Conservation (phyloP, 805 yeast species). For the Lipomyces spencermartinsiae region DNA sequence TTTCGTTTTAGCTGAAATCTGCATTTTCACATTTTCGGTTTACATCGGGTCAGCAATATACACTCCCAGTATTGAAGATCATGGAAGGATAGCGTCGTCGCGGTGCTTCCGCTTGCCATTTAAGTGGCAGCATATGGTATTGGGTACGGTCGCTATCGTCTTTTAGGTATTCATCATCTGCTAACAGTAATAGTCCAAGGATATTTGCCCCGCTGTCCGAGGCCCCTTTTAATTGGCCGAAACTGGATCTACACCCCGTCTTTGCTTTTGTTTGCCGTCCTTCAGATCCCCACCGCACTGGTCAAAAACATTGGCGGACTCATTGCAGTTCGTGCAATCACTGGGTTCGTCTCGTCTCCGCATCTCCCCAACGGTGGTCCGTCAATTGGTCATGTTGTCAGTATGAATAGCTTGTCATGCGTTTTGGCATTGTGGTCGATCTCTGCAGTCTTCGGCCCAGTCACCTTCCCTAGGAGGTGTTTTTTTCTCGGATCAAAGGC, state of each 20-base stretch:
- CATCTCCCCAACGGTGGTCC: constrained; percentile 68
- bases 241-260: constrained; percentile 56
- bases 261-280: constrained; percentile 53
- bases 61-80: constrained; percentile 58
- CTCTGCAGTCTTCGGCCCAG: constrained; percentile 51
- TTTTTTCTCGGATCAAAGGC: constrained; percentile 50
- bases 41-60: constrained; percentile 64
- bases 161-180: background rate
- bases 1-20: constrained; percentile 50
- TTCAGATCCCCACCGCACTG: constrained; percentile 63
- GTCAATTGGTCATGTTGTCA: constrained; percentile 56
- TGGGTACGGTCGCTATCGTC: constrained; percentile 50
- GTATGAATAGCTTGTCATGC: constrained; percentile 52
- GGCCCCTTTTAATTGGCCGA: constrained; percentile 60
- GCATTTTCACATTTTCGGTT: constrained; percentile 56
- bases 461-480: constrained; percentile 62
- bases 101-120: constrained; percentile 58
- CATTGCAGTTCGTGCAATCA: constrained; percentile 56
- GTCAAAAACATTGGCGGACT: constrained; percentile 57
- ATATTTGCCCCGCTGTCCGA: constrained; percentile 66
- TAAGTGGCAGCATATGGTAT: constrained; percentile 67
- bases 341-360: constrained; percentile 64
- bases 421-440: constrained; percentile 30
- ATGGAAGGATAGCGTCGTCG: constrained; percentile 53
- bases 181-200: constrained; percentile 54